phyloP scores from a whole-genome alignment of 768 basidiomycete species.

The Pulveroboletus sp. region DNA sequence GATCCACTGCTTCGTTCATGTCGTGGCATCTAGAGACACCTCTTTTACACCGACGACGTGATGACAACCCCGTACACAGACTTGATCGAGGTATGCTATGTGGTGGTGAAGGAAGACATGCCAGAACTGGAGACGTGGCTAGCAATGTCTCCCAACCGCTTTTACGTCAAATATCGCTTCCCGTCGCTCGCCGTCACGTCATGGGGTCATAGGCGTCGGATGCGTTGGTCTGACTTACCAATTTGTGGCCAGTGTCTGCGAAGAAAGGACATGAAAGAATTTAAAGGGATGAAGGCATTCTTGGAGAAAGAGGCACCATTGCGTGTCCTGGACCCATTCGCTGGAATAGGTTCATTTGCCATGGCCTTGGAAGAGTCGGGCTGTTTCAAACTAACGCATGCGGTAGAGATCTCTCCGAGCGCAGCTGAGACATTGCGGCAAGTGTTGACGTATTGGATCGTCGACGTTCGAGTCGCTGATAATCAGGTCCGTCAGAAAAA shows the following conservation, averaged over 20 bases:
- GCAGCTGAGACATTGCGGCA: constrained; percentile 65
- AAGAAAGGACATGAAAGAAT: constrained; percentile 27
- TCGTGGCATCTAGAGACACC: constrained; percentile 44
- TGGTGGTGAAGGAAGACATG: constrained; percentile 35
- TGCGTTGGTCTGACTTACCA: constrained; percentile 36
- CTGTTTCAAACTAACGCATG: constrained; percentile 57
- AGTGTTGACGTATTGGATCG: constrained; percentile 13
- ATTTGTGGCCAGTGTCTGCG: constrained; percentile 48
- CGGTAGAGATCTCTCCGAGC: constrained; percentile 72
- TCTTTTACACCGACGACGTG: constrained; percentile 55
- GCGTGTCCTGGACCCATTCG: constrained; percentile 41
- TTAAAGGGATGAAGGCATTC: constrained; percentile 34
- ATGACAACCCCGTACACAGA: constrained; percentile 31
- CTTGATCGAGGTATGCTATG: constrained; percentile 48
- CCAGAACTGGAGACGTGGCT: constrained; percentile 45
- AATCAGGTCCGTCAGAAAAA: constrained; percentile 31
- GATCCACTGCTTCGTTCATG: neutral
- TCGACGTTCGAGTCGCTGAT: neutral
- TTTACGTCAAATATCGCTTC: constrained; percentile 53
- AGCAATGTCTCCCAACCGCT: constrained; percentile 50
- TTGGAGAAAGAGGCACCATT: constrained; percentile 24
- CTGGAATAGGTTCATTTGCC: constrained; percentile 57
- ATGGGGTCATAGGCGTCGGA: constrained; percentile 35
- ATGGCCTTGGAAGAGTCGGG: constrained; percentile 52
- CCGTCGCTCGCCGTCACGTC: constrained; percentile 36